These are phyloP conservation scores for Decorospora gaudefroyi DNA, from an alignment of 2,329 filamentous ascomycete genomes.

Conservation along the genomic window DNA sequence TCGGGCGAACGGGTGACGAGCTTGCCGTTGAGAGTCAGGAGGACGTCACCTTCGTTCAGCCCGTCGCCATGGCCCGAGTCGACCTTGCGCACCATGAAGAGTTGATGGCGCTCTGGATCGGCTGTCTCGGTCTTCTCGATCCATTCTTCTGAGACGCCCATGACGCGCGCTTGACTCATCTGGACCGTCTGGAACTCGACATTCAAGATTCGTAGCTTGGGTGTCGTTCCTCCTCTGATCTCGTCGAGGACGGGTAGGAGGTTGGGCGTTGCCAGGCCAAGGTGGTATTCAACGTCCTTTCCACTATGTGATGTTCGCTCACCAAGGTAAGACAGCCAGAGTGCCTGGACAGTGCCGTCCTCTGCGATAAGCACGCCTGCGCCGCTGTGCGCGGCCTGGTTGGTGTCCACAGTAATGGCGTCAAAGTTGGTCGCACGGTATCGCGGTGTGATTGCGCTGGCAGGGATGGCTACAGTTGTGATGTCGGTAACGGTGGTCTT, in stretches of 20 bases:
- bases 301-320: conserved; percentile 78
- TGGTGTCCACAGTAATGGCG: conserved; percentile 95
- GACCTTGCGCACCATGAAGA: conserved; percentile 98
- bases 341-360: conserved; percentile 88
- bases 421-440: conserved; percentile 96
- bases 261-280: conserved; percentile 86
- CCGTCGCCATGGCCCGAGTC: conserved; percentile 65
- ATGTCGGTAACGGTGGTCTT: conserved; percentile 97
- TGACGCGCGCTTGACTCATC: conserved; percentile 95
- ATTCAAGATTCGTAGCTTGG: conserved; percentile 85
- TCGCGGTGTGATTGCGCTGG: conserved; percentile 85
- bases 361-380: conserved; percentile 89
- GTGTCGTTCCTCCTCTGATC: conserved; percentile 77
- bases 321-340: conserved; percentile 96
- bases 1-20: conserved; percentile 92
- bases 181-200: conserved; percentile 94
- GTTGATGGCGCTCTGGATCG: conserved; percentile 89
- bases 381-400: conserved; percentile 85
- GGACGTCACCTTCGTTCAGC: conserved; percentile 86
- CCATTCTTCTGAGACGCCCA: conserved; percentile 96
- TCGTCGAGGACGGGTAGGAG: conserved; percentile 85
- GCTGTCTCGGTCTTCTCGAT: conserved; percentile 85
- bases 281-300: conserved; percentile 94
- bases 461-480: conserved; percentile 93
- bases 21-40: conserved; percentile 86